phyloP scores from a whole-genome alignment of 169 alveolate species.

The Plasmodium gonderi region DNA sequence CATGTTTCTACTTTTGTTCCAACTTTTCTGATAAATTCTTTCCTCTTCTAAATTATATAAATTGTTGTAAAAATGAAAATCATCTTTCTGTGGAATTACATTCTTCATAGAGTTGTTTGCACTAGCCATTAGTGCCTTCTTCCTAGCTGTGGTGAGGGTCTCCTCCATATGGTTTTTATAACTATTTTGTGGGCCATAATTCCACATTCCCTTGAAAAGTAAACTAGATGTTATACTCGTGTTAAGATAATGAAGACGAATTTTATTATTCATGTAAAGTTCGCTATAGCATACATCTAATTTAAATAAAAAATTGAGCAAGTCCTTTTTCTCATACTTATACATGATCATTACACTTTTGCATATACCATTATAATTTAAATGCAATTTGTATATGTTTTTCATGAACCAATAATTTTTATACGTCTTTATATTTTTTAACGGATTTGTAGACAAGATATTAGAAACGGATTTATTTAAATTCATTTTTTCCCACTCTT shows the following conservation, averaged over 20 bases:
- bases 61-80: background rate
- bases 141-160: background rate
- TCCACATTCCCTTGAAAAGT: conserved; percentile 39
- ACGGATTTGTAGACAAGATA: conserved; percentile 51
- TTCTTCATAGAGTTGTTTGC: too few relatives aligned
- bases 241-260: background rate
- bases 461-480: background rate
- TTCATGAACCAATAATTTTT: conserved; percentile 12
- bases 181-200: background rate
- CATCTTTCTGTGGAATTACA: too few relatives aligned
- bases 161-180: background rate
- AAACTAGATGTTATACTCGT: background rate
- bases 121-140: too few relatives aligned
- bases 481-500: conserved; percentile 41
- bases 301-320: conserved; percentile 14
- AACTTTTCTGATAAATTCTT: too few relatives aligned
- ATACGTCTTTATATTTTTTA: conserved; percentile 28
- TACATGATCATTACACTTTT: background rate
- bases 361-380: conserved; percentile 35
- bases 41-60: background rate
- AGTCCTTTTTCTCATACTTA: conserved; percentile 7
- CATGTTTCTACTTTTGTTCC: too few relatives aligned
- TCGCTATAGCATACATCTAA: conserved; percentile 16
- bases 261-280: background rate
- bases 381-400: conserved; percentile 53